Conservation (phyloP, 768 basidiomycete species). For the Hypholoma sublateritium region DNA sequence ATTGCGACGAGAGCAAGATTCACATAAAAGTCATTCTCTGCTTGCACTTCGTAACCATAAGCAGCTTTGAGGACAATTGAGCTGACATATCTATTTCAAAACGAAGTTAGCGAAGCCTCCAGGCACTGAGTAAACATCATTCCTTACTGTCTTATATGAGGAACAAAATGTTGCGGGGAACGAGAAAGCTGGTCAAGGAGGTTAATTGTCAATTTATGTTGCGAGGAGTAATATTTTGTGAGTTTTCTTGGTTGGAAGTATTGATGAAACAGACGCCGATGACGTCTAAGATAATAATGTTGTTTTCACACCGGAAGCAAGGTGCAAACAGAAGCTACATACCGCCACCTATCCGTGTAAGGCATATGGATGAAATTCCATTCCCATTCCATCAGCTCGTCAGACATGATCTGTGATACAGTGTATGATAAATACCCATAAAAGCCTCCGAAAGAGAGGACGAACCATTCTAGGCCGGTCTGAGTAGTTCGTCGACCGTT, state of each 20-base stretch:
- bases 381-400: slow-evolving; percentile 29
- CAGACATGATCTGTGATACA: slow-evolving; percentile 22
- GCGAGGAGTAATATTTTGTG: slow-evolving; percentile 21
- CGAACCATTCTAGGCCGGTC: slow-evolving; percentile 36
- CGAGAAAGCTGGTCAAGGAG: slow-evolving; percentile 24
- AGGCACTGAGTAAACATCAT: not conserved
- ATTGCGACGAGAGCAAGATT: slow-evolving; percentile 32
- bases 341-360: slow-evolving; percentile 20
- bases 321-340: not conserved
- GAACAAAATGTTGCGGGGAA: slow-evolving; percentile 26
- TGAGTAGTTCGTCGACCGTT: slow-evolving; percentile 43
- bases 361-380: slow-evolving; percentile 34
- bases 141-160: slow-evolving; percentile 30
- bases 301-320: not conserved
- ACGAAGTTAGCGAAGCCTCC: not conserved
- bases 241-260: slow-evolving; percentile 35
- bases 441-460: too few relatives aligned
- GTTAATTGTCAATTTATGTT: slow-evolving; percentile 21
- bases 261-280: slow-evolving; percentile 34
- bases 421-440: not conserved
- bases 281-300: slow-evolving; percentile 18
- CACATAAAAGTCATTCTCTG: slow-evolving; percentile 37
- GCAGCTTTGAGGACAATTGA: slow-evolving; percentile 36
- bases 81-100: slow-evolving; percentile 25
- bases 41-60: slow-evolving; percentile 39